phyloP scores from a whole-genome alignment of 179 eudicot species.

The Corrigiola litoralis region DNA sequence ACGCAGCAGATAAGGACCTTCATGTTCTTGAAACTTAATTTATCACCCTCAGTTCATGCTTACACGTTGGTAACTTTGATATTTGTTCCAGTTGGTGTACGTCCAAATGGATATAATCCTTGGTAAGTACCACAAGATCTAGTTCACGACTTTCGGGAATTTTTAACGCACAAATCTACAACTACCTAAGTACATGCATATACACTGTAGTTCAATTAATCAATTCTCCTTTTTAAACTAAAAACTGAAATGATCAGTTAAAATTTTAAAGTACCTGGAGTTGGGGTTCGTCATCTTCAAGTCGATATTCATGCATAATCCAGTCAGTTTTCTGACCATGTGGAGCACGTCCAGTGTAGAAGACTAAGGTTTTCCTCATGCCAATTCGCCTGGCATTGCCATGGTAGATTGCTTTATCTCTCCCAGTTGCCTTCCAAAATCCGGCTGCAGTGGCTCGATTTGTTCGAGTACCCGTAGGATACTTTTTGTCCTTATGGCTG shows the following conservation, averaged over 20 bases:
- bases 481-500: constrained; percentile 95
- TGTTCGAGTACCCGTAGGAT: constrained; percentile 84
- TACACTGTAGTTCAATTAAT: no score
- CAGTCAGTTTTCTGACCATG: constrained; percentile 91
- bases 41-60: background rate
- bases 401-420: constrained; percentile 74
- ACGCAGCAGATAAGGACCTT: no score
- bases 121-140: background rate
- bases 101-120: background rate
- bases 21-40: no score
- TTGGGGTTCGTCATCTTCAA: constrained; percentile 48
- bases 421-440: constrained; percentile 92
- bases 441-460: constrained; percentile 82
- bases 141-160: background rate
- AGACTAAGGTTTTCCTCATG: constrained; percentile 90
- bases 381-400: constrained; percentile 57
- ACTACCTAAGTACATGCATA: constrained; percentile 14
- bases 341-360: constrained; percentile 94
- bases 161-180: background rate
- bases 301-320: constrained; percentile 98
- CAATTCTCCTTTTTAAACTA: constrained; percentile 9
- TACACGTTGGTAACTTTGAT: background rate
- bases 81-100: background rate
- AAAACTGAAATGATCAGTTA: background rate
- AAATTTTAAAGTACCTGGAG: constrained; percentile 39